Percentiles rank a stretch among this genome's conserved stretches.
Conservation (phyloP, 164 flowering plant species). For the Magnolia sinica region DNA sequence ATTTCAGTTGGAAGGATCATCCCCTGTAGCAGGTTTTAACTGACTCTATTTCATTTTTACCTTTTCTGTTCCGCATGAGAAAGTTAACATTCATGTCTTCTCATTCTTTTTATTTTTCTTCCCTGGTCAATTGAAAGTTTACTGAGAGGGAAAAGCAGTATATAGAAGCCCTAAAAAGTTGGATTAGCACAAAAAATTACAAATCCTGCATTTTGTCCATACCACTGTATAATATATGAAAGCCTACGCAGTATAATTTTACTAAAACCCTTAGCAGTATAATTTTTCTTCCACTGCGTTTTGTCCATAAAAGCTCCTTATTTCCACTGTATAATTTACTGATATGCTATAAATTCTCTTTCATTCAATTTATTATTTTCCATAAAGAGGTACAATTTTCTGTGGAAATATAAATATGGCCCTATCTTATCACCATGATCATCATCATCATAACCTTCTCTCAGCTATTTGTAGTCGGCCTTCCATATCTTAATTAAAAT, state of each 20-base stretch:
- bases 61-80: not conserved
- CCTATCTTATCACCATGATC: not conserved
- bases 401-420: not conserved
- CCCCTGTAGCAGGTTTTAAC: constrained; percentile 46
- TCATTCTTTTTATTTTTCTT: not conserved
- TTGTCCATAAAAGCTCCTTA: not conserved
- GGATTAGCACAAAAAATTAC: not conserved
- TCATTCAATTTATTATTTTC: not conserved
- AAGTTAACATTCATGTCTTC: not conserved
- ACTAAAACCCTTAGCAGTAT: too few relatives aligned
- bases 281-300: not conserved
- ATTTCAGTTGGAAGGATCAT: constrained; percentile 32
- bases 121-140: not conserved
- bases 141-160: not conserved
- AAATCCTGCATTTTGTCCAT: not conserved
- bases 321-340: not conserved
- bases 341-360: not conserved
- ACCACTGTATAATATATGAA: not conserved
- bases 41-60: not conserved
- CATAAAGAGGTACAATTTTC: not conserved
- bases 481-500: not conserved
- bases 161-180: not conserved
- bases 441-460: too few relatives aligned
- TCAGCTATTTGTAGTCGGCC: not conserved
- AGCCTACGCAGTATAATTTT: too few relatives aligned